A percentile compares a stretch with the other conserved stretches of the same genome.
Conservation (phyloP, 192 early-diverging fungal species). For the Polychytrium aggregatum region DNA sequence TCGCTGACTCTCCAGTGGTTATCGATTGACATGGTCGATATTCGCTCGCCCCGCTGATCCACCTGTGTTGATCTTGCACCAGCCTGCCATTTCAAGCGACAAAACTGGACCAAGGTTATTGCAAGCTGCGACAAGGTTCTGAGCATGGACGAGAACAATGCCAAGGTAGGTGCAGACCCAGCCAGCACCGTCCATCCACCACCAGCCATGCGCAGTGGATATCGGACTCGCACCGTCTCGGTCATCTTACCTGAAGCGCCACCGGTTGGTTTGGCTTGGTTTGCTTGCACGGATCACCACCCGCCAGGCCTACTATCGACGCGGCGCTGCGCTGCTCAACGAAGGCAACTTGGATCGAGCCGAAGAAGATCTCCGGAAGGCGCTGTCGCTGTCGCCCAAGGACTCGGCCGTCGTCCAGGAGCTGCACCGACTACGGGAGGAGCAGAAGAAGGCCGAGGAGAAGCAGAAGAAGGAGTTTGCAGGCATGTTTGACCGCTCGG, state of each 20-base stretch:
- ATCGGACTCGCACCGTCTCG: conserved; percentile 15
- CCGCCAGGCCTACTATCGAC: conserved; percentile 23
- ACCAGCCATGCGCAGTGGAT: no score
- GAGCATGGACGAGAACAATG: conserved; percentile 16
- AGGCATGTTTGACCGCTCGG: no score
- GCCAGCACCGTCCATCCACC: no score
- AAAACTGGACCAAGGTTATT: conserved; percentile 17
- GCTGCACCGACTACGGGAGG: conserved; percentile 10
- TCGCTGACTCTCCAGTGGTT: no score
- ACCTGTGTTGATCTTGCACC: no score
- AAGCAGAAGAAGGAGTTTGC: conserved; percentile 28
- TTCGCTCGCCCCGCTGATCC: no score
- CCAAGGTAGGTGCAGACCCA: conserved; percentile 18
- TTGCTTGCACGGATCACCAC: neutral
- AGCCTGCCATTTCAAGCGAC: conserved; percentile 27
- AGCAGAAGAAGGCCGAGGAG: conserved; percentile 16
- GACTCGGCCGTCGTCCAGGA: conserved; percentile 22
- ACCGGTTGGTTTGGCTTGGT: conserved; percentile 5
- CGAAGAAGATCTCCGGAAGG: conserved; percentile 23
- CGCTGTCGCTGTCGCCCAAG: conserved; percentile 21
- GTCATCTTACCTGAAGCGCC: neutral
- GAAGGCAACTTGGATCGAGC: conserved; percentile 23
- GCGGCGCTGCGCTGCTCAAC: conserved; percentile 18
- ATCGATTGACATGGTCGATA: no score
- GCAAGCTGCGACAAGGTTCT: conserved; percentile 21